Evolutionary conservation across 805 yeast genomes (phyloP).

Genomic region (Barnettozyma sucrosica): DNA sequence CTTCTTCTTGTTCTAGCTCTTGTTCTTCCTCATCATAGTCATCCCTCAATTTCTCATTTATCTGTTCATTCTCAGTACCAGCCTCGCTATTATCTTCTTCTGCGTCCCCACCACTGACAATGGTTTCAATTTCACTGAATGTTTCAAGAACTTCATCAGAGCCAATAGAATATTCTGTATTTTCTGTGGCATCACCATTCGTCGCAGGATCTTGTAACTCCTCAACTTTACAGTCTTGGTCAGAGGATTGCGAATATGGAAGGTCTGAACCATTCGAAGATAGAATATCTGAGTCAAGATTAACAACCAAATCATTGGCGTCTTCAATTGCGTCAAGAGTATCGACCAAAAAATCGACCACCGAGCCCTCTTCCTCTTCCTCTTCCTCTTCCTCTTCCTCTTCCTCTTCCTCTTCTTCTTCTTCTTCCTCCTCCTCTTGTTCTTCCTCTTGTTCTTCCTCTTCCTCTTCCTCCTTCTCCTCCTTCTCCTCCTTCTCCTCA

Average conservation of each 20-base stretch:
- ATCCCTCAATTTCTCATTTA: not conserved
- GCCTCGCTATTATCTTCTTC: not conserved
- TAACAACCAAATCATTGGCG: not conserved
- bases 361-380: not conserved
- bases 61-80: not conserved
- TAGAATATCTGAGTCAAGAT: not conserved
- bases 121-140: not conserved
- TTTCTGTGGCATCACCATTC: not conserved
- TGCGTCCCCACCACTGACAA: not conserved
- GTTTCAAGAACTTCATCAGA: not conserved
- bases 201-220: not conserved
- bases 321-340: not conserved
- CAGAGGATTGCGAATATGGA: not conserved
- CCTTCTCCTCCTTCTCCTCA: not conserved
- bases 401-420: not conserved
- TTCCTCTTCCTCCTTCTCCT: not conserved
- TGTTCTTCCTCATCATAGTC: not conserved
- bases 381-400: slow-evolving; percentile 4
- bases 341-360: not conserved
- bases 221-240: not conserved
- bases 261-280: not conserved
- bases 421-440: not conserved
- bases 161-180: not conserved
- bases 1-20: no score
- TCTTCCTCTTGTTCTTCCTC: not conserved